Evolutionary conservation across 2,329 filamentous ascomycete genomes (phyloP), one percentile per base, ranked within the genome.

Genomic region (Trichothecium roseum): DNA sequence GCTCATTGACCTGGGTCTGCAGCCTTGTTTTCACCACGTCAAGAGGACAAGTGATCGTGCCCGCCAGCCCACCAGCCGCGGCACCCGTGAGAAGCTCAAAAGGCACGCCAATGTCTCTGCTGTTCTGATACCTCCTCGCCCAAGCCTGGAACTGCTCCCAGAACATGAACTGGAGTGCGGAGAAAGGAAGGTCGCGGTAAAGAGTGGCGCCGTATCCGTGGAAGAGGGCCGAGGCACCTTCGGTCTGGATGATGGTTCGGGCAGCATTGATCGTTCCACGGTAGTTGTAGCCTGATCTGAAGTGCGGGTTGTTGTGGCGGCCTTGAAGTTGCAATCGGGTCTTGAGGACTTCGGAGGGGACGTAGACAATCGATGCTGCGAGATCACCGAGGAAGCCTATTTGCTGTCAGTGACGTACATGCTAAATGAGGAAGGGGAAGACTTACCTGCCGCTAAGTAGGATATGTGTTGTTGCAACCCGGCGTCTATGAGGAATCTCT

Each of bases 11-110:
- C 57, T 98, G 91, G 0, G 91, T 98, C 58, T 98, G 93, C 24
- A 95, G 81, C 36, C 91, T 74, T 1, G 91, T 98, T 63, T 98
- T 98, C 41, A 98, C 89, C 5, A 98, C 91, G 51, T 98, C 91
- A 43, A 98, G 74, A 1, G 91, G 91, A 51, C 91, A 96, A 2
- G 91, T 98, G 12, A 98, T 78, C 7, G 94, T 84, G 35, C 91
- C 91, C 1, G 91, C 91, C 56, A 96, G 76, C 28, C 89, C 89
- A 46, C 91, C 91, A 5, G 91, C 93, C 3, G 78, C 81, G 3
- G 84, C 87, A 13, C 88, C 91, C 0, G 91, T 98, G 12, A 93
- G 58, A 17, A 96, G 81, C 55, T 98, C 91, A 27, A 96, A 58
- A 1, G 78, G 71, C 24, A 93, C 61, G 1, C 91, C 91, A 36